A percentile compares a stretch with the other conserved stretches of the same genome.
Conservation (phyloP, 2,329 filamentous ascomycete genomes). For the Fusarium cicatricum region DNA sequence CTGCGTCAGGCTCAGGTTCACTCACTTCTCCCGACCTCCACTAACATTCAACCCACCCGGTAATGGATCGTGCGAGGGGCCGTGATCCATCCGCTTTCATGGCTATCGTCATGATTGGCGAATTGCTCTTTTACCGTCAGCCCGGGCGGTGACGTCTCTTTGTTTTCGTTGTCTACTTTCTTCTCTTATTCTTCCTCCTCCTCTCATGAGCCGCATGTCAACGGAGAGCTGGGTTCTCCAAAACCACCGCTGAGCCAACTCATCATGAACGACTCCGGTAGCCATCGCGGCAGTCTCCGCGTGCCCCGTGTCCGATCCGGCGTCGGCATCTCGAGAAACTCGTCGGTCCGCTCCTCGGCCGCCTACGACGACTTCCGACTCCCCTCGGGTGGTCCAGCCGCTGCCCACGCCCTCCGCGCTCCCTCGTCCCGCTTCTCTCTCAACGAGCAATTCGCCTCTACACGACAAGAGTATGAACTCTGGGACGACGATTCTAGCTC, state of each 20-base stretch:
- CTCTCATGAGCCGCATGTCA: neutral
- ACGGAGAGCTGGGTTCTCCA: conserved; percentile 15
- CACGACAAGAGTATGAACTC: conserved; percentile 56
- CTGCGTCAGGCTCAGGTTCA: neutral
- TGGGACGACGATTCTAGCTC: conserved; percentile 59
- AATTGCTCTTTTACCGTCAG: conserved; percentile 21
- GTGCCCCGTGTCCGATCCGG: conserved; percentile 39
- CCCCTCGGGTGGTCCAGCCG: conserved; percentile 21
- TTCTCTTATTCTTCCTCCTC: neutral
- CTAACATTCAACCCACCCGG: conserved; percentile 28
- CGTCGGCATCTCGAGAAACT: conserved; percentile 25
- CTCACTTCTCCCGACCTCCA: neutral
- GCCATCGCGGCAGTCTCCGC: conserved; percentile 42
- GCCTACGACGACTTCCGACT: conserved; percentile 34
- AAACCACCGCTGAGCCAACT: conserved; percentile 8
- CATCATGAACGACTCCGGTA: conserved; percentile 41
- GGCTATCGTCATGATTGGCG: conserved; percentile 35
- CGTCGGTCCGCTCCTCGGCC: conserved; percentile 40
- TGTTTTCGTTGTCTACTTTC: neutral
- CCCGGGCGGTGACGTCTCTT: conserved; percentile 26
- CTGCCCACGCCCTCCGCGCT: conserved; percentile 44
- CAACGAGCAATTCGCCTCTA: conserved; percentile 58
- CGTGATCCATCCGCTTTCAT: conserved; percentile 31
- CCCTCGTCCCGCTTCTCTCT: conserved; percentile 56
- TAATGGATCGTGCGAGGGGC: conserved; percentile 26